Evolutionary conservation across 2,329 filamentous ascomycete species (phyloP).

Genomic region (Decorospora gaudefroyi): DNA sequence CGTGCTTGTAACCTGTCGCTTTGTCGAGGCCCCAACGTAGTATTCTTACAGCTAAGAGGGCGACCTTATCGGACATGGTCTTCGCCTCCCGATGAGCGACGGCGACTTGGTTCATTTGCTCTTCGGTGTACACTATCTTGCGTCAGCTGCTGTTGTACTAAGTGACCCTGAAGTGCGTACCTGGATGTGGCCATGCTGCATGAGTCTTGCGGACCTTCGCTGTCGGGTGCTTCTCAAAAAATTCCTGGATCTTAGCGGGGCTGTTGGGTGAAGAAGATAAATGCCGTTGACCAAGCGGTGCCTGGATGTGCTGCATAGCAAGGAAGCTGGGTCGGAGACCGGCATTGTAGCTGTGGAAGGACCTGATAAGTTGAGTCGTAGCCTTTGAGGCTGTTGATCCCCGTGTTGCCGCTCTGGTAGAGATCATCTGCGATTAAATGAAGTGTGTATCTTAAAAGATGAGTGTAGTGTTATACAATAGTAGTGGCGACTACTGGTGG

Average conservation of each 20-base stretch:
- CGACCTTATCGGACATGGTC: conserved; percentile 75
- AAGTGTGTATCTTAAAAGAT: conserved; percentile 9
- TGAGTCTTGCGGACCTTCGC: conserved; percentile 53
- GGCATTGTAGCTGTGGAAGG: conserved; percentile 41
- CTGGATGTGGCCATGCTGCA: conserved; percentile 56
- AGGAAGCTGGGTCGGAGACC: conserved; percentile 43
- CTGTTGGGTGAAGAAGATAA: conserved; percentile 50
- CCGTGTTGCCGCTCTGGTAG: conserved; percentile 28
- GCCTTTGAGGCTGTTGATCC: conserved; percentile 43
- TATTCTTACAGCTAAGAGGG: conserved; percentile 74
- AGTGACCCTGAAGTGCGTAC: conserved; percentile 27
- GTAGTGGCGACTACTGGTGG: conserved; percentile 16
- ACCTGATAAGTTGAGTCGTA: conserved; percentile 46
- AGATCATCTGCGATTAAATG: conserved; percentile 34
- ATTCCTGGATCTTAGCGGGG: conserved; percentile 48
- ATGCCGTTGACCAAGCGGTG: conserved; percentile 35
- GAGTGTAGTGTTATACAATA: conserved; percentile 9
- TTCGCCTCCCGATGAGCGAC: conserved; percentile 77
- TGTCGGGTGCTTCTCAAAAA: conserved; percentile 54
- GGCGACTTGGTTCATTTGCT: conserved; percentile 74
- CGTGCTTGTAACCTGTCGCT: conserved; percentile 78
- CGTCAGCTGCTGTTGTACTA: conserved; percentile 12
- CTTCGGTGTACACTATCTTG: conserved; percentile 66
- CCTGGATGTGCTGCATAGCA: conserved; percentile 34
- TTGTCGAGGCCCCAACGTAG: conserved; percentile 80